Evolutionary conservation across 2,329 filamentous ascomycete genomes (phyloP), one percentile per base, ranked within the genome.

Genomic region (Teratosphaeriaceae sp.): DNA sequence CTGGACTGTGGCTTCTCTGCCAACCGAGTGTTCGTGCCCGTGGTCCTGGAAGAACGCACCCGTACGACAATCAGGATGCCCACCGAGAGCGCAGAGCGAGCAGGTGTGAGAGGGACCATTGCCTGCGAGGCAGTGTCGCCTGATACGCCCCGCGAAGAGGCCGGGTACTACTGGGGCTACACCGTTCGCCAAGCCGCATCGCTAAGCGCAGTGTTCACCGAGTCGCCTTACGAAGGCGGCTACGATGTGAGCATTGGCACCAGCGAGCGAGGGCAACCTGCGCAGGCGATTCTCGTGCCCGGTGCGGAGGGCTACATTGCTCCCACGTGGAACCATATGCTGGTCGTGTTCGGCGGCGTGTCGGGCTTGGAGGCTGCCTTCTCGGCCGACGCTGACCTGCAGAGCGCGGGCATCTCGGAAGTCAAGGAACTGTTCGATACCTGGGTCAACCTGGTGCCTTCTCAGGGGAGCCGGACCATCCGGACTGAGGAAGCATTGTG

Each of bases 81-180:
- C 13, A 58, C 65, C 2, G 62, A 73, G 42, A 33, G 19, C 31
- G 40, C 43, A 8, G 43, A 45, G n/a, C 15, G 9, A 19, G 15
- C 9, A 18, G 27, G 35, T 12, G 47, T 44, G 16, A 34, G 43
- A 22, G 50, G 49, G 6, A 13, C 19, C 1, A 44, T 69, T 3
- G 52, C 56, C 2, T 79, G 77, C 1, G 74, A 80, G 42, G 76
- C 82, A 13, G 81, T 90, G 2, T 72, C 81, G 26, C 84, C 86
- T 0, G 70, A 76, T 20, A 68, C 74, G 2, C 88, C 88, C 1
- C 76, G 87, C 44, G 82, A 84, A 40, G 79, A 88, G 50, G 78
- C 72, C 1, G 88, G 88, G 0, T 92, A 88, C 65, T 94, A 89
- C 66, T 94, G 88, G 87, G 88, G 88, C 35, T 94, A 84, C 63